phyloP scores from a whole-genome alignment of 768 basidiomycete genomes.

The Calvatia gigantea region DNA sequence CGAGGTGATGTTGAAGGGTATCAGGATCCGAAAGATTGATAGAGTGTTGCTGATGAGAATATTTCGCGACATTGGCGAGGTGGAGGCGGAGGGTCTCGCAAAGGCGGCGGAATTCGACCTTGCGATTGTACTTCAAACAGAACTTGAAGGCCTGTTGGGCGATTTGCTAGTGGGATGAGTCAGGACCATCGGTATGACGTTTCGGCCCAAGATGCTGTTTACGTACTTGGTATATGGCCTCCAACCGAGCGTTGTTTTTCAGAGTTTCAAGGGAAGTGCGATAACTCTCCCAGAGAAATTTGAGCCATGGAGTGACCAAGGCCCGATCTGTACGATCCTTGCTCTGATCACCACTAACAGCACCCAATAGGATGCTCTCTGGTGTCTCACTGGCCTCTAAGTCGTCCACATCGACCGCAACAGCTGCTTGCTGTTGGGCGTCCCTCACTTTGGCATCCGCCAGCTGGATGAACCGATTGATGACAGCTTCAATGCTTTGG shows the following conservation, averaged over 20 bases:
- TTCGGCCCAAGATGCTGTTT: background rate
- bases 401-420: slow-evolving; percentile 86
- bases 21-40: slow-evolving; percentile 96
- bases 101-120: slow-evolving; percentile 94
- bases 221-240: slow-evolving; percentile 89
- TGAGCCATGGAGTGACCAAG: slow-evolving; percentile 95
- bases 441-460: slow-evolving; percentile 81
- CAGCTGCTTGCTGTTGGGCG: slow-evolving; percentile 84
- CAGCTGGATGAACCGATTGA: slow-evolving; percentile 79
- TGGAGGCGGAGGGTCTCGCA: slow-evolving; percentile 96
- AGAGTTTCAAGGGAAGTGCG: slow-evolving; percentile 93
- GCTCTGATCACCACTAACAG: slow-evolving; percentile 86
- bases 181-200: slow-evolving; percentile 1
- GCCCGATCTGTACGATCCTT: slow-evolving; percentile 94
- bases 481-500: slow-evolving; percentile 86
- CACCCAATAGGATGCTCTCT: slow-evolving; percentile 85
- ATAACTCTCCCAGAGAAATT: slow-evolving; percentile 99
- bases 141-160: slow-evolving; percentile 98
- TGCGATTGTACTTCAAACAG: slow-evolving; percentile 89
- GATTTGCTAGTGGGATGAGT: slow-evolving; percentile 59
- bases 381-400: slow-evolving; percentile 95
- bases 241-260: slow-evolving; percentile 92
- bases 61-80: slow-evolving; percentile 91
- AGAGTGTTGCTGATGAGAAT: slow-evolving; percentile 87
- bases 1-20: slow-evolving; percentile 91